Base-by-base conservation (phyloP, 768 basidiomycete genomes). In the Austroboletus eburneus region DNA sequence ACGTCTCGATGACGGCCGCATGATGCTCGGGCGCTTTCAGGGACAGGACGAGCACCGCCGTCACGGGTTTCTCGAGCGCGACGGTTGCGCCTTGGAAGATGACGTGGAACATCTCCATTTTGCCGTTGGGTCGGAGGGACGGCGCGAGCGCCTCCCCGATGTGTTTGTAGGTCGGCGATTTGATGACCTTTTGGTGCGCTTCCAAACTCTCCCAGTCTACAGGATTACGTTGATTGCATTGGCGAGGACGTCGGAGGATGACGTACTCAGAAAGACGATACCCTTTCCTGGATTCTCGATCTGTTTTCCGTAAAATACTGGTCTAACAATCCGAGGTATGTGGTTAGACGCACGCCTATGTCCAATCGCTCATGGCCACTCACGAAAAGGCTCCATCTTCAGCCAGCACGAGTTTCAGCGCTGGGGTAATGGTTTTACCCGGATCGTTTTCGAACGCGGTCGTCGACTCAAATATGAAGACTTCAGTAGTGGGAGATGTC, bases 131-230 rank as follows among this genome's bases (percentile, higher is more conserved):
- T n/a, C n/a, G n/a, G 9, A 61, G 1, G 25, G 43, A 25, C 13
- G 47, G 48, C 13, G 23, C 34, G 32, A 61, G 49, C 4, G 13
- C 14, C 12, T 21, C 35, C 12, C 37, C 0, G 32, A 65, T 20
- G 3, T 2, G 27, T 7, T 29, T 4, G 23, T 58, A 58, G 4
- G 32, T 23, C 2, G 45, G 25, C 8, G 16, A 34, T 3, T 51
- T 20, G 1, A 56, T 52, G 25, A 58, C 0, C 1, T 49, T 46
- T 30, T 51, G 29, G 48, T 64, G 64, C n/a, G 50, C 34, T 9
- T 63, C 56, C 9, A 43, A 48, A 30, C 12, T 58, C 12, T 61
- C 64, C 62, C 61, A 64, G 42, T 66, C 64, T 66, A 22, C 9
- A 12, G 5, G 18, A 37, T 14, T 22, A 42, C 17, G 22, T n/a